Conservation (phyloP, 2,329 filamentous ascomycete genomes). For the Orbilia ellipsospora region DNA sequence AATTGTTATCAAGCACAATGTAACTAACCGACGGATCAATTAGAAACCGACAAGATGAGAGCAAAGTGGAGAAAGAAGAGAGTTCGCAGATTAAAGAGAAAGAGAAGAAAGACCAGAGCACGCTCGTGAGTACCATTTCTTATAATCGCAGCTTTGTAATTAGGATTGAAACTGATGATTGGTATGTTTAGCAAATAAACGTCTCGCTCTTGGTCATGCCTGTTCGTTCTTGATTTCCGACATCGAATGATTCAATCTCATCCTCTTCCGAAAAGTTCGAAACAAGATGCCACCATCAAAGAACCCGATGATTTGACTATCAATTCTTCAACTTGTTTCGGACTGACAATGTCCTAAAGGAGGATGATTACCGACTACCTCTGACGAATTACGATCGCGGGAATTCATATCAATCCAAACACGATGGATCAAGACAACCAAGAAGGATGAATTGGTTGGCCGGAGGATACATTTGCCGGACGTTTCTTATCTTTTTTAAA, state of each 20-base stretch:
- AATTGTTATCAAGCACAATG: not conserved
- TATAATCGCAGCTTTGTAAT: not conserved
- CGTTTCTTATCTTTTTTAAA: slow-evolving; percentile 28
- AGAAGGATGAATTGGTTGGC: slow-evolving; percentile 32
- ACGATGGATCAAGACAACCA: slow-evolving; percentile 25
- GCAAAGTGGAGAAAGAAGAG: slow-evolving; percentile 99
- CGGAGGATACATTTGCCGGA: slow-evolving; percentile 22
- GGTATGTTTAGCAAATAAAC: slow-evolving; percentile 49
- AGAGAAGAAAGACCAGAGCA: slow-evolving; percentile 99
- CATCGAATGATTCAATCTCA: slow-evolving; percentile 33
- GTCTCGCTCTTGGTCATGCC: slow-evolving; percentile 52
- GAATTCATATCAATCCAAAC: slow-evolving; percentile 1
- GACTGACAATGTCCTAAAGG: slow-evolving; percentile 5
- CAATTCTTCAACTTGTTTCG: slow-evolving; percentile 14
- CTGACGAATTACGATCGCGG: slow-evolving; percentile 15
- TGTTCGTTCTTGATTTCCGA: slow-evolving; percentile 40
- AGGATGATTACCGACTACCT: slow-evolving; percentile 12
- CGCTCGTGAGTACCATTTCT: slow-evolving; percentile 77
- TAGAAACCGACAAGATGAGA: slow-evolving; percentile 70
- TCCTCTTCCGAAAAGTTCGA: slow-evolving; percentile 16
- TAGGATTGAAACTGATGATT: slow-evolving; percentile 10
- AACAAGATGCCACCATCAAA: not conserved
- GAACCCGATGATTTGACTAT: too few relatives aligned
- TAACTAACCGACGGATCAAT: not conserved
- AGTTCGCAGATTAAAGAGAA: slow-evolving; percentile 97